phyloP scores from a whole-genome alignment of 345 rosid genomes.

The Populus tremula region DNA sequence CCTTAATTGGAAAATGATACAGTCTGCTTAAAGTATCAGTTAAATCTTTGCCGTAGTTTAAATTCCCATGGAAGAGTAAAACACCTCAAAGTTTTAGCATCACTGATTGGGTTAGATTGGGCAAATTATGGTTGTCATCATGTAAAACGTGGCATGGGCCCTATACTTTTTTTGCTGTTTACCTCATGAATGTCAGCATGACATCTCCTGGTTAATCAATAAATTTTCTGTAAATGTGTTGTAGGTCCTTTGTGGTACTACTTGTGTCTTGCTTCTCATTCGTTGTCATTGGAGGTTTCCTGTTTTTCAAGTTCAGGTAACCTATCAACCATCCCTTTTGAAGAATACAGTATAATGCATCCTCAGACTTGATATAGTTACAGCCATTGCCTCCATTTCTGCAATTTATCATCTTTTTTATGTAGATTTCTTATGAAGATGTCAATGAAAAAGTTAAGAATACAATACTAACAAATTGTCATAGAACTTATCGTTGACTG shows the following conservation, averaged over 20 bases:
- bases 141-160: not conserved
- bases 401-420: not conserved
- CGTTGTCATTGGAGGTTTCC: conserved; percentile 76
- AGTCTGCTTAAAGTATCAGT: not conserved
- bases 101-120: not conserved
- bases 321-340: conserved; percentile 8
- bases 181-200: conserved; percentile 6
- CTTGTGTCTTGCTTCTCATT: conserved; percentile 77
- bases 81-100: not conserved
- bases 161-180: not conserved
- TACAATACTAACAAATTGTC: not conserved
- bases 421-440: not conserved
- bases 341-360: not conserved
- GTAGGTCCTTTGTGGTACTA: conserved; percentile 81
- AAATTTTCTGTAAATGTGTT: conserved; percentile 22
- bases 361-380: not conserved
- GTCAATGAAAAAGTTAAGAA: not conserved
- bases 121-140: not conserved
- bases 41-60: not conserved
- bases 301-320: conserved; percentile 82
- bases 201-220: conserved; percentile 7
- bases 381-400: not conserved
- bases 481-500: not conserved
- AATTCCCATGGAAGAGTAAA: not conserved
- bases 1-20: not conserved